These are phyloP conservation scores for Phyllosticta capitalensis DNA, from an alignment of 2,329 filamentous ascomycete species.

Conservation along the genomic window DNA sequence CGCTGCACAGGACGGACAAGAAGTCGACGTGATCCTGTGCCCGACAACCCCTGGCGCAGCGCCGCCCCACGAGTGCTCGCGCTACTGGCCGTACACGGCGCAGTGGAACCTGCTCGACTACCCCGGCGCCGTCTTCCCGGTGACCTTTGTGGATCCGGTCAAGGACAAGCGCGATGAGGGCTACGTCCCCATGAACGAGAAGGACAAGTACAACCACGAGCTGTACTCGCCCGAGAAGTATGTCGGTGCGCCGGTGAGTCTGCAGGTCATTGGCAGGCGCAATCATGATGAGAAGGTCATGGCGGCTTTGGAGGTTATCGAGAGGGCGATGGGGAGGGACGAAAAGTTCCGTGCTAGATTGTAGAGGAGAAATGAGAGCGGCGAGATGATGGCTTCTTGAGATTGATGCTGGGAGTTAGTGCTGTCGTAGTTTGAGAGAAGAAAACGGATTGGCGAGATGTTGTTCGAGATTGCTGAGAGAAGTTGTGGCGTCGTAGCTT, in stretches of 20 bases:
- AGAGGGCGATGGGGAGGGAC: background rate
- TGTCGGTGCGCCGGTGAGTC: slow-evolving; percentile 40
- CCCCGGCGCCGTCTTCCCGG: slow-evolving; percentile 51
- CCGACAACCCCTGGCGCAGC: slow-evolving; percentile 34
- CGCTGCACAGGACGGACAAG: slow-evolving; percentile 32
- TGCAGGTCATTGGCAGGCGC: slow-evolving; percentile 45
- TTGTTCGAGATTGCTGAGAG: too few relatives aligned
- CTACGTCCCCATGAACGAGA: slow-evolving; percentile 29
- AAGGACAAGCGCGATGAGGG: background rate
- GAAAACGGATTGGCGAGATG: too few relatives aligned
- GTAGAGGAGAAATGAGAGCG: background rate
- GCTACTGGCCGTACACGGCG: slow-evolving; percentile 55
- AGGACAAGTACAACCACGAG: slow-evolving; percentile 26
- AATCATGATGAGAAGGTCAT: slow-evolving; percentile 47
- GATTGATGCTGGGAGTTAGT: too few relatives aligned
- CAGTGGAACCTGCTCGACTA: slow-evolving; percentile 64
- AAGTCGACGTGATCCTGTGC: slow-evolving; percentile 53
- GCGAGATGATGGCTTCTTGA: too few relatives aligned
- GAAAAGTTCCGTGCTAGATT: background rate
- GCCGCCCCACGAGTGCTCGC: slow-evolving; percentile 40
- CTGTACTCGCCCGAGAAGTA: slow-evolving; percentile 38
- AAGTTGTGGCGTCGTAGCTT: too few relatives aligned
- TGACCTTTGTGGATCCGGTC: background rate
- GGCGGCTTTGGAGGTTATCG: slow-evolving; percentile 23
- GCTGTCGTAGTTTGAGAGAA: too few relatives aligned